Evolutionary conservation across 495 filamentous ascomycete species (phyloP).

Genomic region (Letharia columbiana): DNA sequence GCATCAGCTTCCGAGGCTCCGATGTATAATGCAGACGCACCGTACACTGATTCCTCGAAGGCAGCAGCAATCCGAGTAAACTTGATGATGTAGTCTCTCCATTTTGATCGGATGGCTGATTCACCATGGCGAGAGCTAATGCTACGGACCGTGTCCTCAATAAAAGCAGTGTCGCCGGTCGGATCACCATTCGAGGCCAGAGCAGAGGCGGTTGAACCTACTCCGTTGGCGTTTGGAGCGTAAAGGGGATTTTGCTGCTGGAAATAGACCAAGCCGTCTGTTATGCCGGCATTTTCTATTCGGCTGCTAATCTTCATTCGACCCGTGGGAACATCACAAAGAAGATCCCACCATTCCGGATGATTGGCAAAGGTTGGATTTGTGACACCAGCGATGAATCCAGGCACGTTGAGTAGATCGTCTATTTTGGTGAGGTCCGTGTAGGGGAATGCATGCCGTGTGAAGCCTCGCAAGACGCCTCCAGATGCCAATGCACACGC

Average conservation of each 20-base stretch:
- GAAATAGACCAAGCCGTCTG: slow-evolving; percentile 75
- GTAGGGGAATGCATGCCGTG: slow-evolving; percentile 96
- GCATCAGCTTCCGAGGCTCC: slow-evolving; percentile 61
- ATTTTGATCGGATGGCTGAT: slow-evolving; percentile 79
- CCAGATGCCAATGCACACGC: slow-evolving; percentile 90
- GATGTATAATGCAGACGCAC: slow-evolving; percentile 81
- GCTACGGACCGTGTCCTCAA: slow-evolving; percentile 72
- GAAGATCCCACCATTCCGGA: slow-evolving; percentile 95
- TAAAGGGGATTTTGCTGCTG: slow-evolving; percentile 64
- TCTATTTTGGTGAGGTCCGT: slow-evolving; percentile 98
- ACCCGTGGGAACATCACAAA: slow-evolving; percentile 88
- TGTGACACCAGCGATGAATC: slow-evolving; percentile 96
- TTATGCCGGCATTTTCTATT: slow-evolving; percentile 67
- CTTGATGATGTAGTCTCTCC: slow-evolving; percentile 79
- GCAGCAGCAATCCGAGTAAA: slow-evolving; percentile 88
- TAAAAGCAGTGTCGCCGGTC: slow-evolving; percentile 86
- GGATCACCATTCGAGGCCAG: slow-evolving; percentile 48
- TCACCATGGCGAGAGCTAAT: slow-evolving; percentile 84
- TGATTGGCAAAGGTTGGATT: slow-evolving; percentile 94
- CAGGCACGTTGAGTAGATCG: slow-evolving; percentile 87
- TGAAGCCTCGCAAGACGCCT: slow-evolving; percentile 90
- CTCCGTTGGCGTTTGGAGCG: slow-evolving; percentile 35
- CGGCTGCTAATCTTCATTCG: slow-evolving; percentile 85
- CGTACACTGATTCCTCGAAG: slow-evolving; percentile 92
- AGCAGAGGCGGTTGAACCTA: slow-evolving; percentile 28